Percentiles rank a stretch among this genome's conserved stretches.
phyloP scores from a whole-genome alignment of 306 rosid genomes.

The Pterocarpus macrocarpus region DNA sequence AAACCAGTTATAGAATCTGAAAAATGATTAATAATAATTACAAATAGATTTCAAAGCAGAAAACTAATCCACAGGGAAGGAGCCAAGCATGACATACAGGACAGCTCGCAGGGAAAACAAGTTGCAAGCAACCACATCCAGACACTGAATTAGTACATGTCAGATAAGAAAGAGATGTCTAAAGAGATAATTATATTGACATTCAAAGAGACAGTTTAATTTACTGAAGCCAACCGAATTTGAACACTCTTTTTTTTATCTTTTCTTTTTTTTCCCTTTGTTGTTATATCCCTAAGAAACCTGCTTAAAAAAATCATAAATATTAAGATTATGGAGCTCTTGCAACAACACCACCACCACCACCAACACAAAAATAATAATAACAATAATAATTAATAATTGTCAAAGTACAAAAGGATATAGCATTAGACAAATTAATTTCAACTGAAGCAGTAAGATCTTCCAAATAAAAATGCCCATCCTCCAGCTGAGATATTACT shows the following conservation, averaged over 20 bases:
- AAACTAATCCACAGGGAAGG: conserved; percentile 1
- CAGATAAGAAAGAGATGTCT: background rate
- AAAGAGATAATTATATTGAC: conserved; percentile 5
- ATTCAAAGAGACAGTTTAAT: conserved; percentile 11
- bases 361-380: background rate
- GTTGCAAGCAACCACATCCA: conserved; percentile 25
- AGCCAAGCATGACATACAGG: background rate
- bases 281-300: conserved; percentile 14
- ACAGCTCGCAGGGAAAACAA: background rate
- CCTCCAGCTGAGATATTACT: conserved; percentile 88
- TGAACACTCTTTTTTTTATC: background rate
- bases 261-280: background rate
- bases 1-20: background rate
- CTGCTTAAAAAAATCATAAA: conserved; percentile 11
- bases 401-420: conserved; percentile 68
- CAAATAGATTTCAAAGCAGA: conserved; percentile 19
- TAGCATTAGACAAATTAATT: conserved; percentile 77
- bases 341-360: background rate
- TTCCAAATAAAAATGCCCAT: conserved; percentile 87
- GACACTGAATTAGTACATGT: conserved; percentile 11
- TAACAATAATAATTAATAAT: conserved; percentile 21
- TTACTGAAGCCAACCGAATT: background rate
- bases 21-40: background rate
- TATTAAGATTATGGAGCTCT: conserved; percentile 4
- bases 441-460: conserved; percentile 85